Evolutionary conservation across 352 stramenopile species (phyloP).

Genomic region (Pythium coloratum): DNA sequence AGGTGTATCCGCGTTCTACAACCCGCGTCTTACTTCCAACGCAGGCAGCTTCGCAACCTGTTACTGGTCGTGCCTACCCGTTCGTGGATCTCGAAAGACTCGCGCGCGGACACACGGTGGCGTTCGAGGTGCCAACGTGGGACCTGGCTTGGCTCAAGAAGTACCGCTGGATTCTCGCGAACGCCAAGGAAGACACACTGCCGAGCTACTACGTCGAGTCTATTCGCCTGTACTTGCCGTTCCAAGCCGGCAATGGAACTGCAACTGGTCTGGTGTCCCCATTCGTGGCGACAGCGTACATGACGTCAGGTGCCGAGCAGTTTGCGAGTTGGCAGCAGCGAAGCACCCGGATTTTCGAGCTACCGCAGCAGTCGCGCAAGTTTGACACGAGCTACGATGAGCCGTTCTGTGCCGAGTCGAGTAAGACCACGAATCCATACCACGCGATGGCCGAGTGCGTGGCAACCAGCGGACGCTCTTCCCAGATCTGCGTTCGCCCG

Average conservation of each 20-base stretch:
- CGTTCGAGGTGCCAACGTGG: conserved; percentile 6
- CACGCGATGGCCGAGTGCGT: conserved; percentile 15
- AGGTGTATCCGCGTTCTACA: not conserved
- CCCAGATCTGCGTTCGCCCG: conserved; percentile 8
- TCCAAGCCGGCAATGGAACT: not conserved
- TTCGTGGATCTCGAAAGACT: not conserved
- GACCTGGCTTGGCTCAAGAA: conserved; percentile 15
- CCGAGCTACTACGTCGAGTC: conserved; percentile 17
- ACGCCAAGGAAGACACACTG: conserved; percentile 8
- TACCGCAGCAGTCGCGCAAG: conserved; percentile 7
- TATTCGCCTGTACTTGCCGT: conserved; percentile 10
- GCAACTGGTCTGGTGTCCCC: not conserved
- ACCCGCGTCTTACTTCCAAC: conserved; percentile 9
- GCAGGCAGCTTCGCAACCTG: not conserved
- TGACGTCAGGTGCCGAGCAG: conserved; percentile 2
- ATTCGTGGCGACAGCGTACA: not conserved
- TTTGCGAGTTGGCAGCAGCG: conserved; percentile 1
- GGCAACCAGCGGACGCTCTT: conserved; percentile 4
- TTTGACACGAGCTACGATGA: conserved; percentile 15
- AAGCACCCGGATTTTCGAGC: not conserved
- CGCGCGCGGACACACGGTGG: not conserved
- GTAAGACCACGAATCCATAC: conserved; percentile 8
- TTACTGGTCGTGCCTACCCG: not conserved
- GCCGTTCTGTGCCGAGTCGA: not conserved
- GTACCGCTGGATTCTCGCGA: conserved; percentile 6